Percentiles rank a stretch among this genome's conserved stretches.
phyloP scores from a whole-genome alignment of 202 grass and related monocot species.

The Cymbopogon flexuosus region DNA sequence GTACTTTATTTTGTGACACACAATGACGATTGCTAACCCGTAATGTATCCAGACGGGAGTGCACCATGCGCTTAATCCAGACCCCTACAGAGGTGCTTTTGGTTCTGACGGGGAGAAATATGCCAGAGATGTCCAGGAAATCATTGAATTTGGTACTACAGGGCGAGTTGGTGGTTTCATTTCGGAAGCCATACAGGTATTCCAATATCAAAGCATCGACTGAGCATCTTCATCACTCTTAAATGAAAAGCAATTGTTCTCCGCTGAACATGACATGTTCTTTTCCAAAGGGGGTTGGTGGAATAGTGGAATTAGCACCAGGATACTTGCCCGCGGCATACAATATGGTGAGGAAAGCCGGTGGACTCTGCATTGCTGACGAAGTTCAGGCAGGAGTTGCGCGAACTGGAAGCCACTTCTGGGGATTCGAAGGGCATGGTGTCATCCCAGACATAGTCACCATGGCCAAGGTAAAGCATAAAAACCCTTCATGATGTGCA shows the following conservation, averaged over 20 bases:
- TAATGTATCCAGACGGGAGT: constrained; percentile 62
- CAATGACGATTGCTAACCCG: background rate
- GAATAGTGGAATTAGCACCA: constrained; percentile 86
- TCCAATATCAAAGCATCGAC: constrained; percentile 3
- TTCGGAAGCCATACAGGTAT: constrained; percentile 95
- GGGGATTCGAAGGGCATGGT: constrained; percentile 80
- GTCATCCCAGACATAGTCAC: constrained; percentile 94
- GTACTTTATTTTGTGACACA: background rate
- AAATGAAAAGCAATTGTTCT: background rate
- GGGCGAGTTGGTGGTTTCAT: constrained; percentile 86
- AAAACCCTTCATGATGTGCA: background rate
- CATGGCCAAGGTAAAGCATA: constrained; percentile 70
- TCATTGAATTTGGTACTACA: constrained; percentile 87
- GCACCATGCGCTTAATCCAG: constrained; percentile 88
- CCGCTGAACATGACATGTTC: background rate
- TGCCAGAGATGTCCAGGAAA: constrained; percentile 86
- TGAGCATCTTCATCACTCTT: background rate
- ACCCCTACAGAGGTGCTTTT: constrained; percentile 82
- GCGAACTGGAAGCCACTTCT: constrained; percentile 83
- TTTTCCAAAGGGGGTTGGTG: constrained; percentile 68
- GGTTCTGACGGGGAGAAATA: constrained; percentile 84
- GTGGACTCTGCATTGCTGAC: constrained; percentile 87
- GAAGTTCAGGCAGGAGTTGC: constrained; percentile 89
- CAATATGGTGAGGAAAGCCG: constrained; percentile 66
- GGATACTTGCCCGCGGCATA: constrained; percentile 87